Percentiles rank a stretch among this genome's conserved stretches.
These are phyloP conservation scores for Solanum ahanhuiri DNA, from an alignment of 257 asterid genomes.

Conservation along the genomic window DNA sequence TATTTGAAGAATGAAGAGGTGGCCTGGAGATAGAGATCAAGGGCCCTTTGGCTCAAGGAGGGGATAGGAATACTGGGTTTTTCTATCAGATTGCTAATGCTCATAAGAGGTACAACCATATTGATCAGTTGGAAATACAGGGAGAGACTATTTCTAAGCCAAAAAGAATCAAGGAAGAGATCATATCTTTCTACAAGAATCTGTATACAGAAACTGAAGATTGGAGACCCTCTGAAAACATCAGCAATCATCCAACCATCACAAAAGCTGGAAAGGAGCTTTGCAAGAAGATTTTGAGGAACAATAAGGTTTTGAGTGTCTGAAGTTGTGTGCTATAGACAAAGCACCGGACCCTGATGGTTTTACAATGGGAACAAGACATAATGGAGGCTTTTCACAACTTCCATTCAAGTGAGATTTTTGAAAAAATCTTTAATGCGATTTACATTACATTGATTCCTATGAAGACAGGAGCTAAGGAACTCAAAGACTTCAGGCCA, in stretches of 20 bases:
- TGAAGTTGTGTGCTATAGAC: not conserved
- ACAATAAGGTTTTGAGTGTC: not conserved
- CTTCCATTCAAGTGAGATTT: not conserved
- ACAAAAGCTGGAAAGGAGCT: not conserved
- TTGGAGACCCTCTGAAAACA: too few species aligned
- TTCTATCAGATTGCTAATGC: not conserved
- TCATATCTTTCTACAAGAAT: too few species aligned
- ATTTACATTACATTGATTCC: not conserved
- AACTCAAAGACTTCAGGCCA: too few species aligned
- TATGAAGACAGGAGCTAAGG: too few species aligned
- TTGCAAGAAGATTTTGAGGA: not conserved
- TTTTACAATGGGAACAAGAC: not conserved
- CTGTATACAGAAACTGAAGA: too few species aligned
- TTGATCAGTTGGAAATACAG: not conserved
- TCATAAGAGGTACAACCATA: not conserved
- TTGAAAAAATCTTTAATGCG: not conserved
- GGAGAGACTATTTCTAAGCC: not conserved
- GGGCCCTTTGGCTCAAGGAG: not conserved
- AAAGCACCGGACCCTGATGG: not conserved
- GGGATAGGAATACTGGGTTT: not conserved
- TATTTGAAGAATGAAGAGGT: not conserved
- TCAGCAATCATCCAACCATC: too few species aligned
- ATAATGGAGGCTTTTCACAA: not conserved
- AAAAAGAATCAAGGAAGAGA: not conserved
- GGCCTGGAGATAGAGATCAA: not conserved